These are phyloP conservation scores for Ampelocalamus luodianensis DNA, from an alignment of 176 grass and related monocot genomes.

Conservation along the genomic window DNA sequence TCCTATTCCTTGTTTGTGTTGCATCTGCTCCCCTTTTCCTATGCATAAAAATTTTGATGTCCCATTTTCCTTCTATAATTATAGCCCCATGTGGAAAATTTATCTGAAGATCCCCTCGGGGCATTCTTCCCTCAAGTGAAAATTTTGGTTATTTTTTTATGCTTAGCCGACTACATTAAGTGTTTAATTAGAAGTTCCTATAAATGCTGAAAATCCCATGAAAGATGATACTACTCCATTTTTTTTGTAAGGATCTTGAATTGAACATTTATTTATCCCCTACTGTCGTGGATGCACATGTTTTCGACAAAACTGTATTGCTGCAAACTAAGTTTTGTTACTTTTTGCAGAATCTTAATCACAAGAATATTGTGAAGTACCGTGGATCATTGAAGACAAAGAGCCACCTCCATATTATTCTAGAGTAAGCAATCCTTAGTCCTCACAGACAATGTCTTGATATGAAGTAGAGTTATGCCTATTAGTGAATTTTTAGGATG, in stretches of 20 bases:
- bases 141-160: neutral
- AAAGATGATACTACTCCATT: slow-evolving; percentile 24
- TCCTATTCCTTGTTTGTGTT: neutral
- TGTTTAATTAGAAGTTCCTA: slow-evolving; percentile 6
- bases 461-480: neutral
- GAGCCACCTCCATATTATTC: slow-evolving; percentile 97
- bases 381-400: slow-evolving; percentile 93
- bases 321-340: slow-evolving; percentile 20
- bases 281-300: slow-evolving; percentile 8
- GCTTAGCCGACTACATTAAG: neutral
- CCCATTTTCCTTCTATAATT: neutral
- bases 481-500: slow-evolving; percentile 1
- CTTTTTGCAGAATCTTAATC: slow-evolving; percentile 90
- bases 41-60: slow-evolving; percentile 6
- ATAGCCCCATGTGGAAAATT: slow-evolving; percentile 3
- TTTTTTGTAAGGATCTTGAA: slow-evolving; percentile 6
- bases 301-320: slow-evolving; percentile 20
- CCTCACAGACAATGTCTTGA: slow-evolving; percentile 14
- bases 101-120: neutral
- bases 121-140: slow-evolving; percentile 14
- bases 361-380: slow-evolving; percentile 99
- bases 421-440: slow-evolving; percentile 65
- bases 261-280: slow-evolving; percentile 10
- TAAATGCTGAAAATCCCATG: slow-evolving; percentile 24
- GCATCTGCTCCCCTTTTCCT: neutral